Evolutionary conservation across 2,329 filamentous ascomycete species (phyloP).

Genomic region (Aspergillus persii): DNA sequence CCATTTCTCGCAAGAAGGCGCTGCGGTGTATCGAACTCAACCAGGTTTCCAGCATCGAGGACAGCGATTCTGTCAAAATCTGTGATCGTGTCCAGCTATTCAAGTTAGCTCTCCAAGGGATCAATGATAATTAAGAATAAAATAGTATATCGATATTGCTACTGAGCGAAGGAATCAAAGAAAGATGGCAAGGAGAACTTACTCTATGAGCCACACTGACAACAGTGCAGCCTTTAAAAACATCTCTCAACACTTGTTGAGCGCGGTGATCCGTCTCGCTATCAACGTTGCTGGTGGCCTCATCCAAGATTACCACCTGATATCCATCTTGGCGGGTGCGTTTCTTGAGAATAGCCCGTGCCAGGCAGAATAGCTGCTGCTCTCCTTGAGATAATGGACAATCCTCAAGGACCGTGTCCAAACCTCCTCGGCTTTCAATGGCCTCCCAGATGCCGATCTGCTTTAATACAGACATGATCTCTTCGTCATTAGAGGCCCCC

Average conservation of each 20-base stretch:
- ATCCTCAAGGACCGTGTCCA: slow-evolving; percentile 36
- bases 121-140: not conserved
- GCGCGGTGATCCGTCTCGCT: slow-evolving; percentile 51
- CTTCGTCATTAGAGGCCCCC: slow-evolving; percentile 35
- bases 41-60: not conserved
- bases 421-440: slow-evolving; percentile 38
- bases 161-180: not conserved
- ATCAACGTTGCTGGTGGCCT: slow-evolving; percentile 43
- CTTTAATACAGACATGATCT: slow-evolving; percentile 44
- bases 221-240: slow-evolving; percentile 54
- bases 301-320: slow-evolving; percentile 28
- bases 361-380: slow-evolving; percentile 51
- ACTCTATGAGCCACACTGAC: slow-evolving; percentile 49
- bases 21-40: not conserved
- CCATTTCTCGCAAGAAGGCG: not conserved
- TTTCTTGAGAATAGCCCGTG: slow-evolving; percentile 42
- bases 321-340: not conserved
- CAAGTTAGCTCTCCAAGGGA: not conserved
- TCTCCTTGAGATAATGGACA: slow-evolving; percentile 48
- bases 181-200: not conserved
- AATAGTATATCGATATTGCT: not conserved
- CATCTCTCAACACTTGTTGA: slow-evolving; percentile 48
- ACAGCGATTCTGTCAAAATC: not conserved
- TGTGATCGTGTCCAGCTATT: slow-evolving; percentile 29
- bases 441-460: slow-evolving; percentile 47